Base-by-base conservation (phyloP, 495 filamentous ascomycete genomes). In the Echria macrotheca region DNA sequence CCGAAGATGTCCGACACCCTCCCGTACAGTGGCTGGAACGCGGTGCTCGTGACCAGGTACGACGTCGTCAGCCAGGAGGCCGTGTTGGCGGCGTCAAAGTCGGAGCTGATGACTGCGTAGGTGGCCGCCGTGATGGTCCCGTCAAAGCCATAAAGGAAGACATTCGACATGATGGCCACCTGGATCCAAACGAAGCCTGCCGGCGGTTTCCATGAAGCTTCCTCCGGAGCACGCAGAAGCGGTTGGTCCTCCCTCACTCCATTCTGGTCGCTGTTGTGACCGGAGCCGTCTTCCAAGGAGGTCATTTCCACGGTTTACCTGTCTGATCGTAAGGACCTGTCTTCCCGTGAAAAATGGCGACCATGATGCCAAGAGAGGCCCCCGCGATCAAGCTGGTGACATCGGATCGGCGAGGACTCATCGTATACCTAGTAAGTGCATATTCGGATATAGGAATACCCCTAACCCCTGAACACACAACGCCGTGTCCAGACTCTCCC, bases 61-160 rank as follows among this genome's bases (percentile, higher is more conserved):
- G 84, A 85, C 0, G 83, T 89, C n/a, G 84, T 86, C 4, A 85
- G 78, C 86, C 85, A 91, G 5, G 65, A 75, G 1, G 73, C 66
- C 6, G 69, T 76, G 53, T 76, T 74, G 14, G 73, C 70, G 1
- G 73, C 74, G 31, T 70, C 63, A 40, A 78, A 77, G 28, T 74
- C 71, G 24, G 72, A 75, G 54, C 76, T 79, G 57, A 85, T 85
- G 12, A 83, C 67, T 6, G 79, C 79, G 44, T 84, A 84, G 3
- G 80, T 84, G 8, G 80, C 75, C 0, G 80, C 80, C 1, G 80
- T 84, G 57, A 84, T 84, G 15, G 80, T 85, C 10, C 79, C 76
- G 52, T 84, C 81, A 52, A 84, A 83, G 6, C 79, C 82, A 24
- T 75, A 74, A 10, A 85, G 72, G 41, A 85, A 84, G 3, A 85